A percentile compares a stretch with the other conserved stretches of the same genome.
Evolutionary conservation across 768 basidiomycete genomes (phyloP).

Genomic region (Termitomyces sp.): DNA sequence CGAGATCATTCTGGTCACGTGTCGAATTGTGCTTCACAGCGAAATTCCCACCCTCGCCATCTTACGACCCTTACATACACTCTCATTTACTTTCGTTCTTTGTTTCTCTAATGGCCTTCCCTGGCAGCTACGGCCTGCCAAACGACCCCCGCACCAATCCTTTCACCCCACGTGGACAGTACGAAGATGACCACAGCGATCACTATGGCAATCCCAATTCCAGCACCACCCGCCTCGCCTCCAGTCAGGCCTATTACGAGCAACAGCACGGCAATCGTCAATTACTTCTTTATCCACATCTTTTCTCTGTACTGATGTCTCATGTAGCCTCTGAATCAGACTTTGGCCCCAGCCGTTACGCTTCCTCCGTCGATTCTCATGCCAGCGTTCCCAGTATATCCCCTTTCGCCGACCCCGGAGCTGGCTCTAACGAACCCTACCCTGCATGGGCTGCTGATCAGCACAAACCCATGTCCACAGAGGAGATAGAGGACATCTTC

Average conservation of each 20-base stretch:
- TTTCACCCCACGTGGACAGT: conserved; percentile 29
- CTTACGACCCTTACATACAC: conserved; percentile 5
- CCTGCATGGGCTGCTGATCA: conserved; percentile 94
- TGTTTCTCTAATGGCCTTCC: conserved; percentile 20
- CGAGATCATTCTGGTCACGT: conserved; percentile 12
- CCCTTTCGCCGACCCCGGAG: conserved; percentile 55
- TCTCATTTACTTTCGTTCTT: conserved; percentile 18
- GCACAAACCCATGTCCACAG: conserved; percentile 93
- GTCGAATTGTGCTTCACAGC: conserved; percentile 5
- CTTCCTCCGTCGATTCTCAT: conserved; percentile 60
- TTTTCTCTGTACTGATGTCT: conserved; percentile 9
- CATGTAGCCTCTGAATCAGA: conserved; percentile 30
- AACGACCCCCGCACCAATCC: conserved; percentile 25
- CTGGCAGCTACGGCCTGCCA: conserved; percentile 23
- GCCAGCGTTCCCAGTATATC: conserved; percentile 55
- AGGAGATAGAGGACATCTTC: conserved; percentile 99
- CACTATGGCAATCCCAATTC: conserved; percentile 49
- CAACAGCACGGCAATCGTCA: conserved; percentile 27
- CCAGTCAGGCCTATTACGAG: conserved; percentile 39
- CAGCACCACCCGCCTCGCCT: conserved; percentile 55
- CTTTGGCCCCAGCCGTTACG: conserved; percentile 41
- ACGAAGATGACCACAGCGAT: conserved; percentile 50
- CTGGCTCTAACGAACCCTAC: conserved; percentile 65
- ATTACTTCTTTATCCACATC: conserved; percentile 4
- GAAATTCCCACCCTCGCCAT: conserved; percentile 14